Evolutionary conservation across 176 grass and related monocot species (phyloP).

Genomic region (Olyra latifolia): DNA sequence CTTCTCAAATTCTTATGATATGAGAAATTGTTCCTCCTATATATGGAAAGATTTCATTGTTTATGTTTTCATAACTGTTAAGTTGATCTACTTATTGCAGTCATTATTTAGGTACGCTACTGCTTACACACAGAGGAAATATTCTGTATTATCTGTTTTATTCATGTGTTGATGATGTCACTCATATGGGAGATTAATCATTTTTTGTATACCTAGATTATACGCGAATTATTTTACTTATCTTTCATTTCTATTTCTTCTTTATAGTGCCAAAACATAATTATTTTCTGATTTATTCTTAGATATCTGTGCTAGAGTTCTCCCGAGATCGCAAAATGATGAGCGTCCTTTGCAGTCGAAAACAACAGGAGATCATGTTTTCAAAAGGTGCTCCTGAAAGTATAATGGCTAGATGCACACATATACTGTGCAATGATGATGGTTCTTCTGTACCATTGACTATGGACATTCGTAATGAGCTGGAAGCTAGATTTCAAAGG

Average conservation of each 20-base stretch:
- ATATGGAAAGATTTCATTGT: background rate
- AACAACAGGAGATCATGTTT: constrained; percentile 97
- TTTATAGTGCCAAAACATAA: constrained; percentile 30
- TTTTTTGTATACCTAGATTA: constrained; percentile 3
- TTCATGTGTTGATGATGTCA: background rate
- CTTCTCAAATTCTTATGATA: background rate
- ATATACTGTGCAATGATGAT: constrained; percentile 95
- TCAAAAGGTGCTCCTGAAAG: constrained; percentile 98
- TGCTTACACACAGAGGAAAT: background rate
- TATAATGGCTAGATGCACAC: constrained; percentile 80
- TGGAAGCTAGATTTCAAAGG: constrained; percentile 90
- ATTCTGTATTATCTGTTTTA: constrained; percentile 3
- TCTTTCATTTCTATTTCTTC: constrained; percentile 20
- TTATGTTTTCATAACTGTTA: background rate
- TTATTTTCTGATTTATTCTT: constrained; percentile 46
- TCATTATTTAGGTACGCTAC: background rate
- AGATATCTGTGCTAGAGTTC: constrained; percentile 92
- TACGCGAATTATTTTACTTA: background rate
- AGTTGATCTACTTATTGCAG: background rate
- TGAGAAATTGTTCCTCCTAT: constrained; percentile 9
- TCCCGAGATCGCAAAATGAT: constrained; percentile 99
- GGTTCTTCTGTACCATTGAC: constrained; percentile 93
- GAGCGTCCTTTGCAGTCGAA: constrained; percentile 95
- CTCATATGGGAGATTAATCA: background rate
- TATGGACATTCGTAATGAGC: constrained; percentile 73